phyloP scores from a whole-genome alignment of 805 yeast species.

The Ogataea ramenticola region DNA sequence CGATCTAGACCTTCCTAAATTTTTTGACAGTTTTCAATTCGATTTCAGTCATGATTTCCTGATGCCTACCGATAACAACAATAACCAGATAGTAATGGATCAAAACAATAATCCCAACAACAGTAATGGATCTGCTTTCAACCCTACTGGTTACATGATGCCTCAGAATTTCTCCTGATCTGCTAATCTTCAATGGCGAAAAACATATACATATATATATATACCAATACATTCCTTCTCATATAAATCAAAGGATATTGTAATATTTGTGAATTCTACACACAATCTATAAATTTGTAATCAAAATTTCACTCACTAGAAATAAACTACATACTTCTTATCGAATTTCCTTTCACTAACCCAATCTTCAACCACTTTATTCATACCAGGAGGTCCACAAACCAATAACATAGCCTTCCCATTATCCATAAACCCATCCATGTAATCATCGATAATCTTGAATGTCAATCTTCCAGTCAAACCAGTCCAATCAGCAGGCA shows the following conservation, averaged over 20 bases:
- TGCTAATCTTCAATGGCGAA: too few species aligned
- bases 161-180: too few species aligned
- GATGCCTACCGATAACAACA: background rate
- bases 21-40: conserved; percentile 3
- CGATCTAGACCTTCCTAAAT: conserved; percentile 1
- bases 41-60: background rate
- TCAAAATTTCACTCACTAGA: conserved; percentile 6
- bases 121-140: background rate
- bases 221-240: too few species aligned
- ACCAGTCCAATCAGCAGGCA: conserved; percentile 28
- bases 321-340: conserved; percentile 13
- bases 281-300: too few species aligned
- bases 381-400: conserved; percentile 45
- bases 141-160: background rate
- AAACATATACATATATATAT: too few species aligned
- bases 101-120: too few species aligned
- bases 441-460: conserved; percentile 31
- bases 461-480: conserved; percentile 32
- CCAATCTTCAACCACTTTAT: conserved; percentile 11
- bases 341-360: conserved; percentile 6
- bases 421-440: conserved; percentile 10
- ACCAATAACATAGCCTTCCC: conserved; percentile 31
- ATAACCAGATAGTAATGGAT: too few species aligned
- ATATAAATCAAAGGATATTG: background rate
- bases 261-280: too few species aligned